These are phyloP conservation scores for Aspergillus indologenus DNA, from an alignment of 495 filamentous ascomycete species.

Conservation along the genomic window DNA sequence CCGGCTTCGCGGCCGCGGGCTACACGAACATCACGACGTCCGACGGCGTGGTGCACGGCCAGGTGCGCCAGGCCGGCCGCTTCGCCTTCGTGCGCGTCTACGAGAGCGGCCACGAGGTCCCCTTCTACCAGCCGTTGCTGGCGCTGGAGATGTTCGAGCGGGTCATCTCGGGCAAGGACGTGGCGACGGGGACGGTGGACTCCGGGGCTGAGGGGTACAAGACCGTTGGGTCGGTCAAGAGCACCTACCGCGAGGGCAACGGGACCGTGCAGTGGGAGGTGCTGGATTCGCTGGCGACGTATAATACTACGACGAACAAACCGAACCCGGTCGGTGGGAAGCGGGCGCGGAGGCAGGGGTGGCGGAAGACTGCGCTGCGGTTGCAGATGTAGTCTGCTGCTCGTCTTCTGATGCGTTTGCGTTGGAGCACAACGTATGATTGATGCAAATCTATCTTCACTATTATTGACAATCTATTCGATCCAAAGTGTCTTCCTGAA, in stretches of 20 bases:
- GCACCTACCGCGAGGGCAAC: conserved; percentile 57
- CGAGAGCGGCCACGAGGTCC: conserved; percentile 68
- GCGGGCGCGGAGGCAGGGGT: not conserved
- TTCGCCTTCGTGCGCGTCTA: conserved; percentile 69
- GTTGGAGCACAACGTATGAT: no score
- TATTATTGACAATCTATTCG: no score
- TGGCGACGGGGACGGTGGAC: conserved; percentile 54
- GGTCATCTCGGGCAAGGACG: conserved; percentile 52
- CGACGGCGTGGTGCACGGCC: conserved; percentile 59
- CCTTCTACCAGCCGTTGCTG: conserved; percentile 66
- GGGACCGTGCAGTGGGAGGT: conserved; percentile 51
- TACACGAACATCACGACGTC: conserved; percentile 53
- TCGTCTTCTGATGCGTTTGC: no score
- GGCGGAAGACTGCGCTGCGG: not conserved
- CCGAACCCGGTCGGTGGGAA: conserved; percentile 27
- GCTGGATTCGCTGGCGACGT: conserved; percentile 48
- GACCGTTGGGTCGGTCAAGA: conserved; percentile 48
- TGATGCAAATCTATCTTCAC: not conserved
- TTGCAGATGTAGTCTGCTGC: not conserved
- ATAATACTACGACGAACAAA: conserved; percentile 51
- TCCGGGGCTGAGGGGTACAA: conserved; percentile 36
- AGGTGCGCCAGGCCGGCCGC: conserved; percentile 64
- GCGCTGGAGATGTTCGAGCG: conserved; percentile 59
- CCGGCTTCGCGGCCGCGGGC: conserved; percentile 48
- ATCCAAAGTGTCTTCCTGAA: not conserved